Evolutionary conservation across 305 asterid genomes (phyloP).

Genomic region (Fraxinus sp.): DNA sequence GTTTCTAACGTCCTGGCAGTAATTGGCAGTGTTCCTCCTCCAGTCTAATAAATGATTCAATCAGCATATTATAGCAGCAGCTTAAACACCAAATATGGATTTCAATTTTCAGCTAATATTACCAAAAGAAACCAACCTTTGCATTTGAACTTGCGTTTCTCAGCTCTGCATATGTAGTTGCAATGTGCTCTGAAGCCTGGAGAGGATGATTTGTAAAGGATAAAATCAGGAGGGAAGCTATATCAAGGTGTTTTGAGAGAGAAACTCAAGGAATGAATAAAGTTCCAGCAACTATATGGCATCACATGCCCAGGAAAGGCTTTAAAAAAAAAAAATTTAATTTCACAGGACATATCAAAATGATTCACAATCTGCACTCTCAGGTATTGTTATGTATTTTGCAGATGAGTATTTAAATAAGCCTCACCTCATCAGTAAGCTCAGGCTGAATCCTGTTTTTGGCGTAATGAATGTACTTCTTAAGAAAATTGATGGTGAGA

Average conservation of each 20-base stretch:
- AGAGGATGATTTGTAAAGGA: conserved; percentile 18
- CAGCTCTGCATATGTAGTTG: conserved; percentile 91
- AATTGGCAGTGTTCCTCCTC: conserved; percentile 96
- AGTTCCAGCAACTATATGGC: background rate
- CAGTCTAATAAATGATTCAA: conserved; percentile 47
- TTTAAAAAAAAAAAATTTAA: background rate
- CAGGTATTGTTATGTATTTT: background rate
- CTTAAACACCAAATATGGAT: conserved; percentile 10
- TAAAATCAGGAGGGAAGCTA: conserved; percentile 27
- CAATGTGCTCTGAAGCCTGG: conserved; percentile 94
- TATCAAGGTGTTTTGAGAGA: background rate
- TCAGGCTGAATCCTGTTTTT: conserved; percentile 90
- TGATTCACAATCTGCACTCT: background rate
- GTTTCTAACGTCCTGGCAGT: conserved; percentile 98
- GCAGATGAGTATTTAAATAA: background rate
- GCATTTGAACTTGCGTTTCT: conserved; percentile 82
- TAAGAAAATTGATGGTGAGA: conserved; percentile 81
- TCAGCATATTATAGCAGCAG: conserved; percentile 8
- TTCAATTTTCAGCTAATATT: conserved; percentile 1
- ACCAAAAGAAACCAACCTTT: conserved; percentile 50
- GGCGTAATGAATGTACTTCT: conserved; percentile 88
- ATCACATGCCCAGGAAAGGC: background rate
- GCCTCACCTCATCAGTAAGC: conserved; percentile 87
- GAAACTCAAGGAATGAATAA: background rate
- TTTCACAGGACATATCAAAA: conserved; percentile 2